Percentiles rank a stretch among this genome's conserved stretches.
phyloP scores from a whole-genome alignment of 2,329 filamentous ascomycete genomes.

The Huntiella omanensis region DNA sequence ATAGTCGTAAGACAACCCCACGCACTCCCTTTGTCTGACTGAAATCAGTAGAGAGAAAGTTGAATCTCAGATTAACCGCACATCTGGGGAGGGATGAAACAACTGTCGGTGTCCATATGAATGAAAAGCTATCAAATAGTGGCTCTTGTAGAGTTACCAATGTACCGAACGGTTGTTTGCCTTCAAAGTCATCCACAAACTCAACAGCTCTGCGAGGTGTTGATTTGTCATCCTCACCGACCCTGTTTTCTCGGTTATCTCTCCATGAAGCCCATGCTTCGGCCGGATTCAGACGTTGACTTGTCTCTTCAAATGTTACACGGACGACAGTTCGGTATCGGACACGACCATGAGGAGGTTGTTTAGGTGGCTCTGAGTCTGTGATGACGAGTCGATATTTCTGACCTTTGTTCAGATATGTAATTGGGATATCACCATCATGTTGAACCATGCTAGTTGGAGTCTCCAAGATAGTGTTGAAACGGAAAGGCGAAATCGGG shows the following conservation, averaged over 20 bases:
- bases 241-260: constrained; percentile 63
- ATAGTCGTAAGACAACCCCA: constrained; percentile 83
- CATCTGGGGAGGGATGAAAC: constrained; percentile 37
- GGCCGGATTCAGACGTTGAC: constrained; percentile 67
- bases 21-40: constrained; percentile 98
- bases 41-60: constrained; percentile 96
- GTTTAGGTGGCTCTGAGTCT: constrained; percentile 43
- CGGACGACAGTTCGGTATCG: constrained; percentile 80
- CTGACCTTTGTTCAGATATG: constrained; percentile 94
- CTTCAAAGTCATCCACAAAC: constrained; percentile 59
- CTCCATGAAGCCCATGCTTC: constrained; percentile 86
- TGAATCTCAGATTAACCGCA: constrained; percentile 81
- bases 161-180: constrained; percentile 33
- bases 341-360: constrained; percentile 36
- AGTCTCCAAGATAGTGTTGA: constrained; percentile 74
- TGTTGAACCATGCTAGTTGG: constrained; percentile 93
- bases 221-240: constrained; percentile 39
- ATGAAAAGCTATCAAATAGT: constrained; percentile 86
- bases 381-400: constrained; percentile 74
- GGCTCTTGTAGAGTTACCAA: constrained; percentile 53
- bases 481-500: constrained; percentile 42
- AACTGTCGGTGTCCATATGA: constrained; percentile 65
- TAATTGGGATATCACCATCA: constrained; percentile 81
- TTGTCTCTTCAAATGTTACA: constrained; percentile 93
- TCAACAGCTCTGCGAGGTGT: constrained; percentile 81